A percentile compares a stretch with the other conserved stretches of the same genome.
These are phyloP conservation scores for Lizanozyma gosingica DNA, from an alignment of 1,139 yeast genomes.

Conservation along the genomic window DNA sequence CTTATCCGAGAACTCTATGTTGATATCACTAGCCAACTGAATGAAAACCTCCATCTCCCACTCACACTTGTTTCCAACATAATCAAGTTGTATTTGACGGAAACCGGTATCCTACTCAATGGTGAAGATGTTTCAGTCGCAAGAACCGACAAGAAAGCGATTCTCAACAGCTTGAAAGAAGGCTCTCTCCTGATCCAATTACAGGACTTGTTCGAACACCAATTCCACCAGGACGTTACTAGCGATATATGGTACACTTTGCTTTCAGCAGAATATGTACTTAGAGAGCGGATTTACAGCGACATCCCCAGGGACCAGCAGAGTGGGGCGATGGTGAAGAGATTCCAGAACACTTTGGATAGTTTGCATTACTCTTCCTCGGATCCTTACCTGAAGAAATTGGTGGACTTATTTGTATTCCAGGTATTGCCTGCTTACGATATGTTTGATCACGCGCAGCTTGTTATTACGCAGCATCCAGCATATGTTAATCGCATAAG, in stretches of 20 bases:
- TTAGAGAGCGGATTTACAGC: background rate
- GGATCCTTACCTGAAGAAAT: slow-evolving; percentile 8
- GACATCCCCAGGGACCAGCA: background rate
- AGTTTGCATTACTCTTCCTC: background rate
- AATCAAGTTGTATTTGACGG: slow-evolving; percentile 13
- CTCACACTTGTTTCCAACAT: slow-evolving; percentile 12
- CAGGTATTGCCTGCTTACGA: slow-evolving; percentile 15
- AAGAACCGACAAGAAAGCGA: background rate
- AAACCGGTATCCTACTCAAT: slow-evolving; percentile 10
- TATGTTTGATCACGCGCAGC: slow-evolving; percentile 11
- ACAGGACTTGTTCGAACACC: background rate
- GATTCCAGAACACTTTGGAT: background rate
- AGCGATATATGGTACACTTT: background rate
- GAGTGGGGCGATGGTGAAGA: background rate
- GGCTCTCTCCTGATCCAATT: slow-evolving; percentile 8
- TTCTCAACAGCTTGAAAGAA: background rate
- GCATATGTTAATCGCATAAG: slow-evolving; percentile 6
- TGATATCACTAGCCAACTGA: background rate
- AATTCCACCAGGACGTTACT: background rate
- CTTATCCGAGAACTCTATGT: slow-evolving; percentile 8
- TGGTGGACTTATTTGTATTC: slow-evolving; percentile 15
- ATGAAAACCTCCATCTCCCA: background rate
- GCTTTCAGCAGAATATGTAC: background rate
- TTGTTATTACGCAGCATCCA: slow-evolving; percentile 8
- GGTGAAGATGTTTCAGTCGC: slow-evolving; percentile 5